Percentiles rank a stretch among this genome's conserved stretches.
Conservation (phyloP, 192 early-diverging fungal species). For the Dissophora globulifera region DNA sequence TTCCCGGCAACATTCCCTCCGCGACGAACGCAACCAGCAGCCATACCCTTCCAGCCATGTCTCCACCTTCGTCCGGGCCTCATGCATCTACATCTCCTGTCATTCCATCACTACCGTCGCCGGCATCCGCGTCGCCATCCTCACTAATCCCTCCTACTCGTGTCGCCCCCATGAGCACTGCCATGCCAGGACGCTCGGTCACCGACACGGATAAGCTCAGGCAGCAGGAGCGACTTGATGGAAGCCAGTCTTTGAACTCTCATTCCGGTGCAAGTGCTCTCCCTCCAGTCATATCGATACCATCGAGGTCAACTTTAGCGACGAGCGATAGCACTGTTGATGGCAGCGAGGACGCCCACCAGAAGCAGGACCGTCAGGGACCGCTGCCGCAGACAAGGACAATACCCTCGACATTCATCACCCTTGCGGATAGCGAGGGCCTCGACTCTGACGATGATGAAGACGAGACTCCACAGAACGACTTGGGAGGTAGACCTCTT, state of each 20-base stretch:
- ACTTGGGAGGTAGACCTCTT: neutral
- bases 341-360: neutral
- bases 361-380: neutral
- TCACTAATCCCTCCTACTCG: neutral
- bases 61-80: neutral
- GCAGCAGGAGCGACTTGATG: too few relatives aligned
- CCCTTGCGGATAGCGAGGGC: neutral
- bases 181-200: too few relatives aligned
- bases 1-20: too few relatives aligned
- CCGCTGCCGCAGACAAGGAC: neutral
- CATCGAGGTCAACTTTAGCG: too few relatives aligned
- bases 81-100: neutral
- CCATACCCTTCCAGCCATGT: too few relatives aligned
- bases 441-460: conserved; percentile 12
- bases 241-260: too few relatives aligned
- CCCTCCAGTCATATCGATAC: too few relatives aligned
- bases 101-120: neutral
- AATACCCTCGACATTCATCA: conserved; percentile 37
- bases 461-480: neutral
- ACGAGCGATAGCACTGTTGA: neutral
- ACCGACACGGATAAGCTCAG: too few relatives aligned
- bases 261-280: too few relatives aligned
- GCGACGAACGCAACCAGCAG: too few relatives aligned
- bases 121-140: neutral
- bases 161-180: neutral